Base-by-base conservation (phyloP, 805 yeast species). In the Ogataea allantospora region DNA sequence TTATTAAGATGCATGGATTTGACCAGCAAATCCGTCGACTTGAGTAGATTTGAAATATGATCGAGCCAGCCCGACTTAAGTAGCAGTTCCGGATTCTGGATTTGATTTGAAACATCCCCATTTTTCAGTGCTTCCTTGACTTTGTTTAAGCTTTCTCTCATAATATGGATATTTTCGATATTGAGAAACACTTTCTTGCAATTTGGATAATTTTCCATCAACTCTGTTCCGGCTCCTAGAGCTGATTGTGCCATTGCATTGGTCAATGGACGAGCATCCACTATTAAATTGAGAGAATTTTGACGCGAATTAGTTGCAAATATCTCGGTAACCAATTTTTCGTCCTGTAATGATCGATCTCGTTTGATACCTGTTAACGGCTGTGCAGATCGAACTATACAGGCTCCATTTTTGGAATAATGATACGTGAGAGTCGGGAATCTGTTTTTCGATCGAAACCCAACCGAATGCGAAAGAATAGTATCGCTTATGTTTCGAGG, bases 171-270 rank as follows among this genome's bases (percentile, higher is more conserved):
- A 58, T 93, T 93, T 55, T 93, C 99, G 29, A 93, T 88, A 25
- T 95, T 95, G 44, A 93, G 69, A 53, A 86, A 93, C 13, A 85
- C 71, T 55, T 88, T 82, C 44, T 75, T 68, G 19, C 83, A 82
- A 21, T 71, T 71, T 34, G 79, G 73, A 63, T 93, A 91, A 55
- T 88, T 78, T 40, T 91, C 97, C 71, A 88, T 85, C 48, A 77
- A 83, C 57, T 93, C 99, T 0, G 96, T 83, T 1, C 99, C 99
- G n/a, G 97, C 99, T 9, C 99, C 99, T 11, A 93, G 64, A 0
- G 98, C 98, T 30, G 87, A 86, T 53, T 93, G 98, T 0, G 96
- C 98, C 76, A 88, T 76, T 6, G 98, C 98, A 60, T 93, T 93
- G 0, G 97, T 83, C 17, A 88, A 60, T 1, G 99, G 99, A 39